Conservation (phyloP, 768 basidiomycete species). For the Mycena amicta region DNA sequence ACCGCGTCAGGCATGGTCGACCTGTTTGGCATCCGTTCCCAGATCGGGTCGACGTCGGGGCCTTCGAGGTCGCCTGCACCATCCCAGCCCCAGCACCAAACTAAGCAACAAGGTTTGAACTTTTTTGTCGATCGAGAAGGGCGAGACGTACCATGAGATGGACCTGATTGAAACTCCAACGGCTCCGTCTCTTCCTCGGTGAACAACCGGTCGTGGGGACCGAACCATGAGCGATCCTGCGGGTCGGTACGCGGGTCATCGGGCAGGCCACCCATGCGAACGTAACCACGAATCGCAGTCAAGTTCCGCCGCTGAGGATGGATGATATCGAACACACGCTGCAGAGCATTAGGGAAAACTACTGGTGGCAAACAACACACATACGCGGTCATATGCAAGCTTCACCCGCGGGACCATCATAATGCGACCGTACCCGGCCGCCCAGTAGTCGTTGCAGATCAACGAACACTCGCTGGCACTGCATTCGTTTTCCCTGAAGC, state of each 20-base stretch:
- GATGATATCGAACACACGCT: constrained; percentile 95
- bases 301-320: constrained; percentile 90
- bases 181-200: constrained; percentile 82
- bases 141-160: constrained; percentile 73
- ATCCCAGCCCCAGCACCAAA: constrained; percentile 99
- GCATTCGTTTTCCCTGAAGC: constrained; percentile 85
- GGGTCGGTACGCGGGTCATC: constrained; percentile 97
- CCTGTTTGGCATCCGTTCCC: constrained; percentile 82
- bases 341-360: constrained; percentile 11
- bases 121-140: background rate
- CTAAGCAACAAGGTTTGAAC: constrained; percentile 40
- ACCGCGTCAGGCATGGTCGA: constrained; percentile 62
- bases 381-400: constrained; percentile 88
- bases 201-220: constrained; percentile 94
- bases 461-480: constrained; percentile 94
- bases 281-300: constrained; percentile 93
- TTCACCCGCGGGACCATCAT: constrained; percentile 98
- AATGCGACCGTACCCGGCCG: constrained; percentile 92
- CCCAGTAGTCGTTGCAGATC: constrained; percentile 99
- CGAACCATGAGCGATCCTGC: constrained; percentile 97
- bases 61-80: constrained; percentile 97
- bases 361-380: constrained; percentile 30
- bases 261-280: constrained; percentile 92
- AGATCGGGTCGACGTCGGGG: constrained; percentile 96
- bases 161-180: constrained; percentile 78